Percentiles rank a stretch among this genome's conserved stretches.
Evolutionary conservation across 164 flowering plant genomes (phyloP).

Genomic region (Chimonanthus praecox): DNA sequence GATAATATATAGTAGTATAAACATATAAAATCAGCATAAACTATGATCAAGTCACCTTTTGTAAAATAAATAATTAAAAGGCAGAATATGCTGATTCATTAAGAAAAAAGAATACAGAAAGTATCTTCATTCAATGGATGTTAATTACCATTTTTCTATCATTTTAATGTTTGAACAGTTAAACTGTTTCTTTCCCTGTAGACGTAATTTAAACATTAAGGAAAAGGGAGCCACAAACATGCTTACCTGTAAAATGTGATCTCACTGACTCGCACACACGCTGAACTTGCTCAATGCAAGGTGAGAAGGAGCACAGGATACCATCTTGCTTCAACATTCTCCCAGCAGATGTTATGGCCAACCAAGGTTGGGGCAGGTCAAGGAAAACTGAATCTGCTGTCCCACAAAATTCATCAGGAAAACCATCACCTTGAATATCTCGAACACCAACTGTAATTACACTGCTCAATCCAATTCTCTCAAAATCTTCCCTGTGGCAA

Average conservation of each 20-base stretch:
- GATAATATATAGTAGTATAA: too few species aligned
- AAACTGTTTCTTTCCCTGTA: too few species aligned
- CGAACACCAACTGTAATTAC: slow-evolving; percentile 80
- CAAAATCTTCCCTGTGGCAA: slow-evolving; percentile 79
- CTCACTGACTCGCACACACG: slow-evolving; percentile 73
- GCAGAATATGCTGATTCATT: too few species aligned
- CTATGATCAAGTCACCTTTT: too few species aligned
- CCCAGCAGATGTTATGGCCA: slow-evolving; percentile 86
- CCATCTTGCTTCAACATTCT: slow-evolving; percentile 92
- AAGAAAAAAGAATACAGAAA: too few species aligned
- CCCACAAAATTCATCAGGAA: slow-evolving; percentile 65
- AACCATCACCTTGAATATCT: slow-evolving; percentile 96
- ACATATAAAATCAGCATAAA: too few species aligned
- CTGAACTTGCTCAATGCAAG: slow-evolving; percentile 98
- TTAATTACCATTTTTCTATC: too few species aligned
- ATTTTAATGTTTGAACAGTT: too few species aligned
- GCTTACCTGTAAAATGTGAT: slow-evolving; percentile 65
- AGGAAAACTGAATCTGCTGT: slow-evolving; percentile 77
- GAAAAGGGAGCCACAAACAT: too few species aligned
- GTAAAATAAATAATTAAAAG: too few species aligned
- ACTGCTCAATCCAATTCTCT: slow-evolving; percentile 62
- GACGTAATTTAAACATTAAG: too few species aligned
- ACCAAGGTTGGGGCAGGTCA: slow-evolving; percentile 98
- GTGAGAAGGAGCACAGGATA: slow-evolving; percentile 85
- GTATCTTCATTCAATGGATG: too few species aligned